Evolutionary conservation across 1,284 basidiomycete species (phyloP), one percentile per base, ranked within the genome.

Genomic region (Malassezia globosa): DNA sequence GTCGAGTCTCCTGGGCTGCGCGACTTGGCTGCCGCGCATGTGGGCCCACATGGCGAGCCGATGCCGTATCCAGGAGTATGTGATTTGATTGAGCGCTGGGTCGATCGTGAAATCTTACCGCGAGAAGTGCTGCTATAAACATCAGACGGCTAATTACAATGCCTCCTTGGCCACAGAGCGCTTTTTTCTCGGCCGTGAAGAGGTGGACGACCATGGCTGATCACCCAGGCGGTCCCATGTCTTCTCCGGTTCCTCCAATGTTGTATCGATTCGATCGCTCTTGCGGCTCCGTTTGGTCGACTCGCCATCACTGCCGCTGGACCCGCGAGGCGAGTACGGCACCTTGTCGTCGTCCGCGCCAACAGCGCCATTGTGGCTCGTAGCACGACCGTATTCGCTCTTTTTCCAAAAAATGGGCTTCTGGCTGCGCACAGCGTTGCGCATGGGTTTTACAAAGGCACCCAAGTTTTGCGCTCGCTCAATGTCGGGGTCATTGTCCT

Each of bases 51-150:
- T n/a, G 48, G 40, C 36, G 53, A 42, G 44, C 48, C 40, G 21
- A 24, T 27, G 34, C 46, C 38, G 19, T 70, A 70, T 49, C 68
- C 68, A 5, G 85, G 84, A 7, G 77, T 86, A n/a, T 87, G 87
- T 8, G 79, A 82, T 60, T 75, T 95, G 35, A 87, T 84, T 78
- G 88, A 92, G 65, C 81, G 80, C 59, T 95, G 89, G 89, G 82
- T 78, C 66, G 85, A 88, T 60, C 80, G 83, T 78, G 82, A 80
- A 35, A 81, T 83, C 48, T 67, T 85, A 49, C 81, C 83, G 24
- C 54, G 59, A 5, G 61, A 62, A 24, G 51, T 59, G 16, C 44
- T 61, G 27, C 16, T 38, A 21, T 56, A 52, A 33, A 27, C 21
- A n/a, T 16, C 11, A 10, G 21, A 14, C 16, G 11, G 13, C 35